Evolutionary conservation across 805 yeast species (phyloP), one percentile per base, ranked within the genome.

Genomic region (Wickerhamomyces hampshirensis): DNA sequence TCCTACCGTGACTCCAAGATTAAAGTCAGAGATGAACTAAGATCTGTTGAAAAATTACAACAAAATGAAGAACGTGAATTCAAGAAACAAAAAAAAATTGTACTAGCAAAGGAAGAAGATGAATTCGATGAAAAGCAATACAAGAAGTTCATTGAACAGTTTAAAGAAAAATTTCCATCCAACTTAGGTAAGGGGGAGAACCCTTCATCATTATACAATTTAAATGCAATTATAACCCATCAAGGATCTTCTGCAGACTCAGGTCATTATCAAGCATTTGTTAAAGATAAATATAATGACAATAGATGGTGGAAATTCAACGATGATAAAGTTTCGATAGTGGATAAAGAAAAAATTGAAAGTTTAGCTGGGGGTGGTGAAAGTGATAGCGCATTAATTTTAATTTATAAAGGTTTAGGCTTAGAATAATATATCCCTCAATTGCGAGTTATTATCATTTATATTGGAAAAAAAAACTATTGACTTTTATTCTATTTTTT

Each of bases 281-380:
- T 84, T 12, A 80, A 75, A 51, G 93, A 89, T 59, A 75, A 69
- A 23, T 62, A 61, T 14, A 87, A 81, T 53, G 89, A 84, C 23
- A 80, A 83, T 33, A 73, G 69, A 44, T 93, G 99, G 99, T 91
- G 85, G 82, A 81, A 80, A 60, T 93, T 86, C 64, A 88, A 93
- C 58, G 99, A 93, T 60, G 96, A 89, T 62, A 82, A 82, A 56
- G 95, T 93, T 13, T 66, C 76, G 6, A 65, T 70, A 28, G 88
- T 89, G n/a, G 77, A 71, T 43, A 83, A 77, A 54, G 93, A 88
- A 34, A 86, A 77, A 55, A 78, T 93, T 42, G 96, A 88, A 59
- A 61, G 73, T 38, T 70, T 93, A 47, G 84, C 97, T 5, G 99
- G 98, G 30, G 99, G 99, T 39, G 97, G 98, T 39, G 98, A 94